phyloP scores from a whole-genome alignment of 2,329 filamentous ascomycete genomes.

The Chaetothyriales sp. region DNA sequence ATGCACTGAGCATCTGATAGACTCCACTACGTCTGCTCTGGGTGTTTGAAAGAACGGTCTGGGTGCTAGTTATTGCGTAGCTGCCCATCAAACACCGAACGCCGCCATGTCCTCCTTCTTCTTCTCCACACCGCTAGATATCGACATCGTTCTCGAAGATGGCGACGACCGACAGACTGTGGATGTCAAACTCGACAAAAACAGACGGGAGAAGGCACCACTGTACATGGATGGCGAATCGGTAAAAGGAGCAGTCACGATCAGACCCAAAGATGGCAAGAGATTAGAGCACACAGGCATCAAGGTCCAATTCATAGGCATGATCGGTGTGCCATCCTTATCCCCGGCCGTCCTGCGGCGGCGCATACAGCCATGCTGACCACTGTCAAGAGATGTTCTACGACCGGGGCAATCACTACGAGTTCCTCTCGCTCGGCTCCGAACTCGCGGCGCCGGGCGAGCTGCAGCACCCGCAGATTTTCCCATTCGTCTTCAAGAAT shows the following conservation, averaged over 20 bases:
- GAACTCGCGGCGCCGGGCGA: constrained; percentile 94
- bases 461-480: constrained; percentile 95
- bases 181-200: constrained; percentile 97
- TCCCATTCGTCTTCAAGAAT: constrained; percentile 99
- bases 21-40: neutral
- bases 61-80: neutral
- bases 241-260: constrained; percentile 88
- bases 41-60: neutral
- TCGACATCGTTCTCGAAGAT: constrained; percentile 95
- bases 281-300: constrained; percentile 95
- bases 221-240: constrained; percentile 97
- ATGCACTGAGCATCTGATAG: neutral
- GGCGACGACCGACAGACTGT: constrained; percentile 88
- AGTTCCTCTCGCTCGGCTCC: constrained; percentile 93
- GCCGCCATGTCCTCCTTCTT: constrained; percentile 84
- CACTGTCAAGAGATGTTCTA: constrained; percentile 83
- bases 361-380: constrained; percentile 1
- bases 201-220: constrained; percentile 87
- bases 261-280: constrained; percentile 95
- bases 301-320: constrained; percentile 98
- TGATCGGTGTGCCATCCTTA: constrained; percentile 54
- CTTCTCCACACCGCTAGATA: constrained; percentile 96
- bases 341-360: neutral
- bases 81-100: neutral
- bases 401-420: constrained; percentile 96